Conservation (phyloP, 768 basidiomycete species). For the Tricholoma saponaceum region DNA sequence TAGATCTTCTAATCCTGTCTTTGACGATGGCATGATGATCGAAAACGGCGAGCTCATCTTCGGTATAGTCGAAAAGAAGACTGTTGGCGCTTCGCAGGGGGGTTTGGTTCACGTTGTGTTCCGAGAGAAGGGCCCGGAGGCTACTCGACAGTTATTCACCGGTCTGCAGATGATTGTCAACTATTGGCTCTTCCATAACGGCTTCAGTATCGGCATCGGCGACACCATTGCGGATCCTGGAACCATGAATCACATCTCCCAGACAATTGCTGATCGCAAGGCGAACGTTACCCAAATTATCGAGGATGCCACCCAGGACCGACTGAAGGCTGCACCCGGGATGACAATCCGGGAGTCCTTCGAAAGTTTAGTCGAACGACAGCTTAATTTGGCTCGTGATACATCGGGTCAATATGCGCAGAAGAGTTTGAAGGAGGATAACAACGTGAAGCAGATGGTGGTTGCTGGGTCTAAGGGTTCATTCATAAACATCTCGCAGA, state of each 20-base stretch:
- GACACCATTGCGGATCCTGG: conserved; percentile 92
- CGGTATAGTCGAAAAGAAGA: conserved; percentile 97
- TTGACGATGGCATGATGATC: conserved; percentile 93
- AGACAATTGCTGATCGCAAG: conserved; percentile 81
- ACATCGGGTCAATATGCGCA: conserved; percentile 95
- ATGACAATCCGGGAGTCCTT: conserved; percentile 99
- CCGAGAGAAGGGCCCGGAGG: conserved; percentile 95
- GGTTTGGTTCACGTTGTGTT: conserved; percentile 96
- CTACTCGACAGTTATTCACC: conserved; percentile 85
- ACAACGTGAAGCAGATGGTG: conserved; percentile 99
- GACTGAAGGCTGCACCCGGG: conserved; percentile 86
- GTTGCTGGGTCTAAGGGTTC: conserved; percentile 98
- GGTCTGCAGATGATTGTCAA: conserved; percentile 96
- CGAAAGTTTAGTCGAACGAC: conserved; percentile 86
- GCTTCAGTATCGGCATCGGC: conserved; percentile 98
- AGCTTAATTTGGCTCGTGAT: conserved; percentile 94
- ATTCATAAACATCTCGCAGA: conserved; percentile 99
- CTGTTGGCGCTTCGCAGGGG: conserved; percentile 93
- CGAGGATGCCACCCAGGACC: conserved; percentile 79
- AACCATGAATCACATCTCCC: conserved; percentile 85
- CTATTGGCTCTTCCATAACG: conserved; percentile 98
- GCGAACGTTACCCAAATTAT: conserved; percentile 74
- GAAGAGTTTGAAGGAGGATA: conserved; percentile 95
- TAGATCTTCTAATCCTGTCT: conserved; percentile 73
- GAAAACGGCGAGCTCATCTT: conserved; percentile 96